Evolutionary conservation across 2,329 filamentous ascomycete species (phyloP), one percentile per base, ranked within the genome.

Genomic region (Colletotrichum lentis): DNA sequence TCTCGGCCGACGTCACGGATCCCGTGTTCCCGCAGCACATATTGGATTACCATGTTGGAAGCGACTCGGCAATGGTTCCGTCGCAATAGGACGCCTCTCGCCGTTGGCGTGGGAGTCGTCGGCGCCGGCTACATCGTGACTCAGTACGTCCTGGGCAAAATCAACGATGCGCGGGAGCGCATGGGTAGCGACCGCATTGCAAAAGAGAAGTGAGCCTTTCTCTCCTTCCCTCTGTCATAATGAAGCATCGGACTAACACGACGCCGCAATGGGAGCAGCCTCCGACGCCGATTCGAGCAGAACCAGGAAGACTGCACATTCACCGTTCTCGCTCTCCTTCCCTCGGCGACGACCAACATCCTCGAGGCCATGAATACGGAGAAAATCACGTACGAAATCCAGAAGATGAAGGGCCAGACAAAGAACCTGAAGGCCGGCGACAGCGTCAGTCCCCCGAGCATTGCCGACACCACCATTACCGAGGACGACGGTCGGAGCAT

Each of bases 261-360:
- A 11, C 12, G n/a, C 11, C 16, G 6, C 24, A 37, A 20, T 27
- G 43, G 37, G 31, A n/a, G 35, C 74, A 98, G 95, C 80, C 87
- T 99, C 70, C 94, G 94, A 59, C 91, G 96, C 67, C 92, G 96
- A 76, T 99, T 99, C 81, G 93, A 98, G 79, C 96, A 99, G 80
- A 99, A 99, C 79, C 96, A 99, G 78, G 95, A 97, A 77, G 96
- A 99, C 80, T 99, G 96, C 81, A 97, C 95, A 55, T 97, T 96
- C 78, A 99, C 96, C 44, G 94, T 98, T 52, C 89, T 98, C n/a
- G 96, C 95, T 37, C 88, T 99, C 63, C 86, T 99, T 11, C 96
- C 96, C 5, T 97, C 95, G 41, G 92, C 94, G 7, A 94, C 94
- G 27, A 89, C 96, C 72, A 95, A 96, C 77, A 91, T 99, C 74